phyloP scores from a whole-genome alignment of 176 grass and related monocot genomes.

The Puya raimondii region DNA sequence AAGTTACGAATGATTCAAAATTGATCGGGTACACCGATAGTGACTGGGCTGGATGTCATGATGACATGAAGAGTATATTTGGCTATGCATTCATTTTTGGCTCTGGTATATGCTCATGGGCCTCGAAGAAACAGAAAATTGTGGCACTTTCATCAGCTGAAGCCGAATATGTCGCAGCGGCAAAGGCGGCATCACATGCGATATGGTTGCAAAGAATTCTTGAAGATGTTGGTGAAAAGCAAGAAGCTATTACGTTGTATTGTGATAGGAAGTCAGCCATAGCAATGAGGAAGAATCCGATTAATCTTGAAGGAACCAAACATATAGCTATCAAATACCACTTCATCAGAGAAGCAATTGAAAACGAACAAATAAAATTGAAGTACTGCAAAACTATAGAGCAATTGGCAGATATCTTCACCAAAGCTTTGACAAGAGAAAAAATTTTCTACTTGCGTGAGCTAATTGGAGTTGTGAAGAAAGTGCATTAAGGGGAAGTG shows the following conservation, averaged over 20 bases:
- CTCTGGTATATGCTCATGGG: too few relatives aligned
- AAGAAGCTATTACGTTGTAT: background rate
- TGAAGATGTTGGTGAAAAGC: background rate
- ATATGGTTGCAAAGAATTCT: background rate
- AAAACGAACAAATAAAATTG: conserved; percentile 3
- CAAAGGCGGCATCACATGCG: background rate
- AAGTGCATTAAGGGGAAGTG: background rate
- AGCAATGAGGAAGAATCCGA: conserved; percentile 5
- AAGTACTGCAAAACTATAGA: background rate
- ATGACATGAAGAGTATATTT: background rate
- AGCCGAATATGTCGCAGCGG: background rate
- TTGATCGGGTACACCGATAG: conserved; percentile 15
- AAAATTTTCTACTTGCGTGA: background rate
- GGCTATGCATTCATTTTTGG: too few relatives aligned
- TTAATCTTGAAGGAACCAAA: conserved; percentile 6
- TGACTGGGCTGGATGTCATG: conserved; percentile 13
- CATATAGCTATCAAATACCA: conserved; percentile 17
- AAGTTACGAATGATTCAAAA: background rate
- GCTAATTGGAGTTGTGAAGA: conserved; percentile 6
- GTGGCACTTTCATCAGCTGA: too few relatives aligned
- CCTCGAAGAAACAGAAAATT: too few relatives aligned
- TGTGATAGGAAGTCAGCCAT: background rate
- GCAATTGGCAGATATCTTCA: conserved; percentile 12
- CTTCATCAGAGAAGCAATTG: background rate
- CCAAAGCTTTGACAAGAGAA: background rate